Evolutionary conservation across 805 yeast species (phyloP).

Genomic region (Blastobotrys americana): DNA sequence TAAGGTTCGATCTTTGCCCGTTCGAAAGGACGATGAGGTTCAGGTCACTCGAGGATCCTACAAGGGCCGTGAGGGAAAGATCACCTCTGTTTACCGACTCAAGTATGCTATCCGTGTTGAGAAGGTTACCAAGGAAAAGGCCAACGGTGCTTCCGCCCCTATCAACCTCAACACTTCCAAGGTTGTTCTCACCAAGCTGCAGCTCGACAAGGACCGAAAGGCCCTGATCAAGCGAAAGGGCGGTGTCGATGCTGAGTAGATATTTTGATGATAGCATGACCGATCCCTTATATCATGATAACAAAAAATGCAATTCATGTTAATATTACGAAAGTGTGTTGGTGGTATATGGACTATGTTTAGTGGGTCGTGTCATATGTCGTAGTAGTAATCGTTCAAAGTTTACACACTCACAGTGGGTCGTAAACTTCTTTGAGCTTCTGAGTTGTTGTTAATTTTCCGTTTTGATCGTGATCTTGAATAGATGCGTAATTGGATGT

Average conservation of each 20-base stretch:
- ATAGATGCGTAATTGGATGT: conserved; percentile 3
- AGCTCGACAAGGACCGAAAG: conserved; percentile 98
- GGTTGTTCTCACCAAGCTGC: conserved; percentile 96
- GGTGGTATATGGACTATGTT: no score
- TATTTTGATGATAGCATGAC: conserved; percentile 13
- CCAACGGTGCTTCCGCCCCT: conserved; percentile 96
- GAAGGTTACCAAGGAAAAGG: conserved; percentile 95
- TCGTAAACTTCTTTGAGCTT: no score
- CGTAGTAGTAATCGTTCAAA: no score
- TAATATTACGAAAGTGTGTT: no score
- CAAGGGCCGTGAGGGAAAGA: conserved; percentile 99
- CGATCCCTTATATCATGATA: no score
- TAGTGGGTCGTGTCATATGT: no score
- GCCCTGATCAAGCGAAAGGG: conserved; percentile 96
- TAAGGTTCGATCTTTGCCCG: conserved; percentile 91
- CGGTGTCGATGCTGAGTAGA: conserved; percentile 84
- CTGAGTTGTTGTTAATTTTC: no score
- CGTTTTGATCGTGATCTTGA: not conserved
- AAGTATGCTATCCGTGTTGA: conserved; percentile 94
- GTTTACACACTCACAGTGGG: no score
- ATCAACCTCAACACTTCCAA: conserved; percentile 97
- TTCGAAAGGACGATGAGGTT: conserved; percentile 96
- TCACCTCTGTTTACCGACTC: conserved; percentile 97
- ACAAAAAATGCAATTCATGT: no score
- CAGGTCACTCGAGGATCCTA: conserved; percentile 95